Conservation (phyloP, 1,284 basidiomycete species). For the Volvariella surrecta region DNA sequence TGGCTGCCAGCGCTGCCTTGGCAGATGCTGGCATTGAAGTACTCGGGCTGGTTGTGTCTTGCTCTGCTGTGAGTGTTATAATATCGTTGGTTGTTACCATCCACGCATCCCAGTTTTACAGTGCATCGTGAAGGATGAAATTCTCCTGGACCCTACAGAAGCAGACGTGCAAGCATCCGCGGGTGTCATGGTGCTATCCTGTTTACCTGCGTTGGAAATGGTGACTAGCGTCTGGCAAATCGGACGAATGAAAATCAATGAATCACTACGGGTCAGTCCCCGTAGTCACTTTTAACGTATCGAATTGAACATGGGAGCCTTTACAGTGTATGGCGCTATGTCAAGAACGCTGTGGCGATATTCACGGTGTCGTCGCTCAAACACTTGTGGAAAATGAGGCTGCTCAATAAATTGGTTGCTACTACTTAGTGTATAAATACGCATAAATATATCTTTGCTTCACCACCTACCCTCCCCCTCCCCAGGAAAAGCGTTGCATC, state of each 20-base stretch:
- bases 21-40: conserved; percentile 87
- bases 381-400: conserved; percentile 40
- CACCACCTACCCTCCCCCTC: not conserved
- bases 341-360: conserved; percentile 59
- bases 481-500: too few relatives aligned
- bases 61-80: conserved; percentile 50
- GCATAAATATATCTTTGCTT: not conserved
- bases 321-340: conserved; percentile 60
- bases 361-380: conserved; percentile 68
- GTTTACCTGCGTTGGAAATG: conserved; percentile 86
- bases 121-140: conserved; percentile 44
- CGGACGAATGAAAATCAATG: conserved; percentile 47
- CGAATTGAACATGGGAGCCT: too few relatives aligned
- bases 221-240: conserved; percentile 79
- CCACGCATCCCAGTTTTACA: conserved; percentile 16
- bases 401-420: not conserved
- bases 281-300: not conserved
- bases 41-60: conserved; percentile 75
- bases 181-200: conserved; percentile 67
- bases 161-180: conserved; percentile 50
- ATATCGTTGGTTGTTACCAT: too few relatives aligned
- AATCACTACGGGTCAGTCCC: conserved; percentile 45
- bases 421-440: not conserved
- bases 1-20: conserved; percentile 87
- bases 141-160: conserved; percentile 75